A percentile compares a stretch with the other conserved stretches of the same genome.
phyloP scores from a whole-genome alignment of 148 eudicot species.

The Silene uniflora region DNA sequence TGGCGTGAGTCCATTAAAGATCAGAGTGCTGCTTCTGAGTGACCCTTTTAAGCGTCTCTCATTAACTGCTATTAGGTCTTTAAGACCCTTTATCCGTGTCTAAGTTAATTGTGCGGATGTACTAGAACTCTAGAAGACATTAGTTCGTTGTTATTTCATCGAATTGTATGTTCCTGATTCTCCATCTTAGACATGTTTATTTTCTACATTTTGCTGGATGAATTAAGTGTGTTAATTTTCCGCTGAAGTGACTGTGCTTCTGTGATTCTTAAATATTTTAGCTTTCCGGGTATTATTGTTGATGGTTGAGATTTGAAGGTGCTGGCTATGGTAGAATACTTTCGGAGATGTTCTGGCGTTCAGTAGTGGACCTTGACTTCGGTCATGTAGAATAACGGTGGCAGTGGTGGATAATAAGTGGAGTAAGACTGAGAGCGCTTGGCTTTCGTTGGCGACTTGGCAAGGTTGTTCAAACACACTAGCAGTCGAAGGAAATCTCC shows the following conservation, averaged over 20 bases:
- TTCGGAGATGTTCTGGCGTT: too few species aligned
- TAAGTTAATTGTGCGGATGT: constrained; percentile 10
- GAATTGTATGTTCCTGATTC: neutral
- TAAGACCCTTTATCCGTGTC: neutral
- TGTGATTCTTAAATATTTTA: neutral
- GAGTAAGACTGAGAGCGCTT: too few species aligned
- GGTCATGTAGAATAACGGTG: too few species aligned
- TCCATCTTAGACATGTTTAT: neutral
- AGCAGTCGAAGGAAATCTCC: too few species aligned
- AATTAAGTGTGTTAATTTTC: neutral
- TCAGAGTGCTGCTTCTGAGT: constrained; percentile 24
- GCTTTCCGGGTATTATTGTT: neutral
- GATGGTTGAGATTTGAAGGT: too few species aligned
- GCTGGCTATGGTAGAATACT: too few species aligned
- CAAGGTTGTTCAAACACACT: too few species aligned
- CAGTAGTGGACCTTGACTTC: too few species aligned
- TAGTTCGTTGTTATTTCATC: neutral
- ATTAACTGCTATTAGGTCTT: neutral
- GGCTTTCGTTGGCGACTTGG: too few species aligned
- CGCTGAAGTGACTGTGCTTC: neutral
- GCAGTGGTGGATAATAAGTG: too few species aligned
- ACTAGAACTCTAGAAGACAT: neutral
- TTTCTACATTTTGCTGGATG: neutral
- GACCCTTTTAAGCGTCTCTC: constrained; percentile 2
- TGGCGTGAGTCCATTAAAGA: constrained; percentile 81